Conservation (phyloP, 805 yeast genomes). For the Danielia oregonensis region DNA sequence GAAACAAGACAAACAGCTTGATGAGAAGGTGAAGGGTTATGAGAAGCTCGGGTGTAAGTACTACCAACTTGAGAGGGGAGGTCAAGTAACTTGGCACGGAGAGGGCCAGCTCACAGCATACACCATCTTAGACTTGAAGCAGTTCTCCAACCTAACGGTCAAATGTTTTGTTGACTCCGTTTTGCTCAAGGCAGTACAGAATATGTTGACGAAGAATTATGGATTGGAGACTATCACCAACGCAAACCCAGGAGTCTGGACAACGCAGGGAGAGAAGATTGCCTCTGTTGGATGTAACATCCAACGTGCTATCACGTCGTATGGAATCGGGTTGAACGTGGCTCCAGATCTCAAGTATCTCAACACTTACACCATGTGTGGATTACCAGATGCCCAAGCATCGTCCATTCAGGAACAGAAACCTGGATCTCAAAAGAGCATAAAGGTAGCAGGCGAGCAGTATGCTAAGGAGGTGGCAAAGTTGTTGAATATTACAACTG, state of each 20-base stretch:
- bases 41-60: constrained; percentile 50
- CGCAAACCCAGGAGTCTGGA: constrained; percentile 88
- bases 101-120: constrained; percentile 91
- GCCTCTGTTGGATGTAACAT: constrained; percentile 90
- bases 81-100: constrained; percentile 95
- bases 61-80: constrained; percentile 86
- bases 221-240: constrained; percentile 50
- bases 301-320: constrained; percentile 78
- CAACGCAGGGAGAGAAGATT: constrained; percentile 52
- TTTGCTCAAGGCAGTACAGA: constrained; percentile 56
- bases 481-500: constrained; percentile 26
- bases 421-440: constrained; percentile 9
- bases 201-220: constrained; percentile 36
- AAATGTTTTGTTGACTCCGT: constrained; percentile 60
- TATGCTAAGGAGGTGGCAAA: constrained; percentile 37
- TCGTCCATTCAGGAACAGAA: constrained; percentile 27
- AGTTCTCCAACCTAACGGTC: constrained; percentile 53
- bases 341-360: constrained; percentile 68
- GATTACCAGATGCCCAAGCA: constrained; percentile 55
- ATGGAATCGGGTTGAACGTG: constrained; percentile 84
- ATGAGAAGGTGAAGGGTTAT: constrained; percentile 23
- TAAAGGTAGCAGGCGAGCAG: constrained; percentile 27
- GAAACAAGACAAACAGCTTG: constrained; percentile 43
- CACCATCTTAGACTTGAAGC: constrained; percentile 61
- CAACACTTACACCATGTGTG: constrained; percentile 79